Conservation (phyloP, 2,329 filamentous ascomycete genomes). For the Aspergillus felis region DNA sequence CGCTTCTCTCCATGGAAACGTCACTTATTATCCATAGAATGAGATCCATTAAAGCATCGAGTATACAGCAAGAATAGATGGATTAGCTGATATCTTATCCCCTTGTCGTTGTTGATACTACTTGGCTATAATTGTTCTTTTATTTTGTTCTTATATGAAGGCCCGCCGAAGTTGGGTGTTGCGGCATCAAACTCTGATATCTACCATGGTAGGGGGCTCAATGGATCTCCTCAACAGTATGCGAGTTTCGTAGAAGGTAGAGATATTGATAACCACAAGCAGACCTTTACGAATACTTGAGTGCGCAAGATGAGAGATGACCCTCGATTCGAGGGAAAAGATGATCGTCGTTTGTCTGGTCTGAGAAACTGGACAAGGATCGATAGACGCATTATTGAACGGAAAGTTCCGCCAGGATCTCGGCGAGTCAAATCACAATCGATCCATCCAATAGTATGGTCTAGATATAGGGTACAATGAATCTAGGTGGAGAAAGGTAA, state of each 20-base stretch:
- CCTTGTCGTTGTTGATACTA: not conserved
- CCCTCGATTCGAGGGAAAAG: not conserved
- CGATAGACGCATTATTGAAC: constrained; percentile 9
- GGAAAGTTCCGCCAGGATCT: constrained; percentile 11
- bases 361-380: not conserved
- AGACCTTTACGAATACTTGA: not conserved
- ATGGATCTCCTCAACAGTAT: not conserved
- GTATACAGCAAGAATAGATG: not conserved
- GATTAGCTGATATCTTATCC: too few relatives aligned
- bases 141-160: not conserved
- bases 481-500: constrained; percentile 6
- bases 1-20: not conserved
- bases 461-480: not conserved
- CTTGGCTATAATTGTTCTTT: not conserved
- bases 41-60: not conserved
- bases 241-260: not conserved
- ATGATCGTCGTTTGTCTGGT: not conserved
- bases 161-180: not conserved
- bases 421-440: constrained; percentile 7
- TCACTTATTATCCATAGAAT: not conserved
- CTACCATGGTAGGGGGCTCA: not conserved
- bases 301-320: not conserved
- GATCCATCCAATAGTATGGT: constrained; percentile 1
- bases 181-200: not conserved
- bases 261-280: not conserved